A percentile compares a stretch with the other conserved stretches of the same genome.
These are phyloP conservation scores for Gracilariopsis chorda DNA, from an alignment of 23 red algal species.

Conservation along the genomic window DNA sequence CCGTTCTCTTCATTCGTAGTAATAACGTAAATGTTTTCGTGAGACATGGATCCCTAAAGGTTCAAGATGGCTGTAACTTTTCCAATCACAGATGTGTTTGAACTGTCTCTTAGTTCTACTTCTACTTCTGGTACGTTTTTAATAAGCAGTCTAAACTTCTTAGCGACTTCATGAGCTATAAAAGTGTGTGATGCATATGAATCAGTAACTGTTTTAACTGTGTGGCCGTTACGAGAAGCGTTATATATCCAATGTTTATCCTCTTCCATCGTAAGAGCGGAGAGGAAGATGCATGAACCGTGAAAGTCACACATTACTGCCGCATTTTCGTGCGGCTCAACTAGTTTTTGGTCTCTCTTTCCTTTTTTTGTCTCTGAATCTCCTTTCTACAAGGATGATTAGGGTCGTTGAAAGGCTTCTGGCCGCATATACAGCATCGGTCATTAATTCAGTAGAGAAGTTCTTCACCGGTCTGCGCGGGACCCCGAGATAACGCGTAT, in stretches of 20 bases:
- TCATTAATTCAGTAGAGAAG: not conserved
- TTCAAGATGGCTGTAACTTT: not conserved
- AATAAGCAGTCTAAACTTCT: not conserved
- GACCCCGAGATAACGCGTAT: not conserved
- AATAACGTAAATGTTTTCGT: not conserved
- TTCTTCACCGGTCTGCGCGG: not conserved
- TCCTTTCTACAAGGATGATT: slow-evolving; percentile 19
- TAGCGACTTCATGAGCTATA: not conserved
- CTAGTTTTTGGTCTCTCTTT: slow-evolving; percentile 12
- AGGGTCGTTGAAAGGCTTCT: slow-evolving; percentile 1
- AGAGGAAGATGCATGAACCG: not conserved
- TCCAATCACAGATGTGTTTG: not conserved
- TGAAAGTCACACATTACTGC: not conserved
- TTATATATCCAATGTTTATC: not conserved
- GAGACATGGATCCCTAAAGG: not conserved
- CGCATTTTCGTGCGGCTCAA: not conserved
- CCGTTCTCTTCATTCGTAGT: not conserved
- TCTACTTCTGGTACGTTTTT: not conserved
- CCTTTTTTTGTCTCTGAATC: not conserved
- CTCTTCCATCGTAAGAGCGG: not conserved
- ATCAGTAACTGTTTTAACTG: not conserved
- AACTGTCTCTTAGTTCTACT: not conserved
- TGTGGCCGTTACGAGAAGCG: not conserved
- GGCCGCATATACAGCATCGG: not conserved
- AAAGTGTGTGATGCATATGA: slow-evolving; percentile 22